Evolutionary conservation across 257 asterid genomes (phyloP).

Genomic region (Verbena officinalis): DNA sequence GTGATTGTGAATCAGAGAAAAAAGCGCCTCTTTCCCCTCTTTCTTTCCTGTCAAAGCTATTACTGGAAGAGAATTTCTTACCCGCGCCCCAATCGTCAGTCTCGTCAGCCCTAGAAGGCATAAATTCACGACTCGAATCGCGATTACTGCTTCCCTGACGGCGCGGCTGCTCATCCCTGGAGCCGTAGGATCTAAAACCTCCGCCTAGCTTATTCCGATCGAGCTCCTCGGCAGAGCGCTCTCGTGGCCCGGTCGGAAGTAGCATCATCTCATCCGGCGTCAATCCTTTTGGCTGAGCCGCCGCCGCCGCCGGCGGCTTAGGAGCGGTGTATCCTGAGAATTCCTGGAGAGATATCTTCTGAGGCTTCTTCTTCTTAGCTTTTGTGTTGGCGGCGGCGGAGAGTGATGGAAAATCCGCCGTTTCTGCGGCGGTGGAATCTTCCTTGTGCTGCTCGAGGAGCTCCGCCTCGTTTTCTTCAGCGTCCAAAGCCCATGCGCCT

Average conservation of each 20-base stretch:
- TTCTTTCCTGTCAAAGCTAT: slow-evolving; percentile 61
- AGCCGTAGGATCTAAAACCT: slow-evolving; percentile 61
- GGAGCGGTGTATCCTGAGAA: slow-evolving; percentile 35
- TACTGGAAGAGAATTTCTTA: slow-evolving; percentile 42
- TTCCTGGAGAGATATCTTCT: slow-evolving; percentile 52
- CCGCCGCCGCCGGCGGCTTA: slow-evolving; percentile 27
- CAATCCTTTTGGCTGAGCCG: slow-evolving; percentile 38
- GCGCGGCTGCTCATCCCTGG: slow-evolving; percentile 60
- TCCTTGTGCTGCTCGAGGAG: slow-evolving; percentile 41
- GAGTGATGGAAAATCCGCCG: slow-evolving; percentile 59
- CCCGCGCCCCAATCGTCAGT: slow-evolving; percentile 67
- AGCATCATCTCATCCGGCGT: slow-evolving; percentile 44
- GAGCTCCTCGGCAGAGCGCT: slow-evolving; percentile 70
- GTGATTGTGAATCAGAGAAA: slow-evolving; percentile 62
- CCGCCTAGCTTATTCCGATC: slow-evolving; percentile 53
- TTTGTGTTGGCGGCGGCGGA: slow-evolving; percentile 52
- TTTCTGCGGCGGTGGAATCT: slow-evolving; percentile 14
- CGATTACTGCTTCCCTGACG: slow-evolving; percentile 47
- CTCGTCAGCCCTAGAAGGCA: slow-evolving; percentile 71
- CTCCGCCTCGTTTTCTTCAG: slow-evolving; percentile 63
- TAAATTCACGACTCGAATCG: slow-evolving; percentile 48
- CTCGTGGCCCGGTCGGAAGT: slow-evolving; percentile 77
- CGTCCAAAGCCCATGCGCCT: slow-evolving; percentile 76
- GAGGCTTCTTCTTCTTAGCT: slow-evolving; percentile 66
- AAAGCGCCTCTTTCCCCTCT: slow-evolving; percentile 64